A percentile compares a stretch with the other conserved stretches of the same genome.
Evolutionary conservation across 768 basidiomycete species (phyloP).

Genomic region (Myochromella boudieri): DNA sequence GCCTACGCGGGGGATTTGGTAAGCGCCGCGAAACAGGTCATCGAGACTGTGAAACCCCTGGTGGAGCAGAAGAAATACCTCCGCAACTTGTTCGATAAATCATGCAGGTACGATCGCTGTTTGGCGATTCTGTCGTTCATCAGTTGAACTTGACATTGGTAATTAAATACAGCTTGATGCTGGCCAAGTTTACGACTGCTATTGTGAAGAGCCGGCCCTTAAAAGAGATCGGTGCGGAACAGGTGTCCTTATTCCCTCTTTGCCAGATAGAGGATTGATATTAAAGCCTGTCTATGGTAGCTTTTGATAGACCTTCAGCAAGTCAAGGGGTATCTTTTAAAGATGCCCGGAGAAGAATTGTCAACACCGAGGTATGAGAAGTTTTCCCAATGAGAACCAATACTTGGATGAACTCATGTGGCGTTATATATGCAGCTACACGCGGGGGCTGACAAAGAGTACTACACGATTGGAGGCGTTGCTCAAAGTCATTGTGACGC

Average conservation of each 20-base stretch:
- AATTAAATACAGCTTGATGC: slow-evolving; percentile 78
- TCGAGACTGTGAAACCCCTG: slow-evolving; percentile 73
- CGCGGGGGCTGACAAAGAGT: slow-evolving; percentile 76
- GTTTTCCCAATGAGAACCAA: too few relatives aligned
- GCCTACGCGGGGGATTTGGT: slow-evolving; percentile 78
- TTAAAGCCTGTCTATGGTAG: slow-evolving; percentile 32
- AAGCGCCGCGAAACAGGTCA: slow-evolving; percentile 70
- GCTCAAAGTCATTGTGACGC: slow-evolving; percentile 93
- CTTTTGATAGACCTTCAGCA: slow-evolving; percentile 89
- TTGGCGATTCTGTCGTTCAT: not conserved
- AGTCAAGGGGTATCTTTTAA: slow-evolving; percentile 78
- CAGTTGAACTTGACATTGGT: too few relatives aligned
- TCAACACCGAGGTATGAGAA: slow-evolving; percentile 51
- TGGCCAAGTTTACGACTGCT: slow-evolving; percentile 86
- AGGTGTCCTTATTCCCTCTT: slow-evolving; percentile 43
- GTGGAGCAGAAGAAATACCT: slow-evolving; percentile 95
- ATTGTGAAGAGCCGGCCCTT: slow-evolving; percentile 90
- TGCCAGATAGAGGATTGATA: not conserved
- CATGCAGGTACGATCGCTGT: slow-evolving; percentile 65
- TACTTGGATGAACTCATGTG: too few relatives aligned
- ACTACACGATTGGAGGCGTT: slow-evolving; percentile 85
- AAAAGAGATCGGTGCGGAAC: slow-evolving; percentile 92
- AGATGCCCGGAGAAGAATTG: slow-evolving; percentile 75
- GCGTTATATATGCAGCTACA: slow-evolving; percentile 56
- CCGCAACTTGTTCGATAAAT: slow-evolving; percentile 91